phyloP scores from a whole-genome alignment of 495 filamentous ascomycete genomes.

The Neurospora sp. region DNA sequence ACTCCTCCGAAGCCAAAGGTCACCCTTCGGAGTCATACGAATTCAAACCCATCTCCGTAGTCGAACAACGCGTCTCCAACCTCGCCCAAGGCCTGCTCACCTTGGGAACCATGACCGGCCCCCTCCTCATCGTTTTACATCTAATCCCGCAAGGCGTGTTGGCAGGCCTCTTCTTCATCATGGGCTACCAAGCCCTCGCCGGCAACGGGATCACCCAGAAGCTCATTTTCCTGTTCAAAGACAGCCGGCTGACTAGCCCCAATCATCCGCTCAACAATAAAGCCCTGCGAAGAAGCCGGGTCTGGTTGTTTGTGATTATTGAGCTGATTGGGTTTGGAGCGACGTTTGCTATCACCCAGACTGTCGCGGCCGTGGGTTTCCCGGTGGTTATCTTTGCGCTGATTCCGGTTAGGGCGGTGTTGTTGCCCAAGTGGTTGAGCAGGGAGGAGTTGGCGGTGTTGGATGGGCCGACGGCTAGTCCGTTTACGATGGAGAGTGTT shows the following conservation, averaged over 20 bases:
- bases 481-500: conserved; percentile 77
- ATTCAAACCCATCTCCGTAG: conserved; percentile 59
- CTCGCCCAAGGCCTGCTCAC: conserved; percentile 74
- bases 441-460: conserved; percentile 57
- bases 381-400: conserved; percentile 75
- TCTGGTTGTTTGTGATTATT: conserved; percentile 70
- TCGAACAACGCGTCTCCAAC: conserved; percentile 86
- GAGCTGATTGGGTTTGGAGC: conserved; percentile 73
- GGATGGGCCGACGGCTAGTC: conserved; percentile 73
- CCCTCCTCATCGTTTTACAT: conserved; percentile 70
- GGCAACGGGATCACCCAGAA: conserved; percentile 79
- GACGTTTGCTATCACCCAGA: conserved; percentile 93
- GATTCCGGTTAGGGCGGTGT: conserved; percentile 62
- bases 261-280: conserved; percentile 53
- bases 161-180: conserved; percentile 88
- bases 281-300: conserved; percentile 47
- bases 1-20: conserved; percentile 44
- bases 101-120: conserved; percentile 80
- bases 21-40: conserved; percentile 31
- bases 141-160: conserved; percentile 83
- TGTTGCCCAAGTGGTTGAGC: conserved; percentile 64
- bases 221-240: conserved; percentile 62
- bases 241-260: conserved; percentile 51
- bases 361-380: conserved; percentile 88
- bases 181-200: conserved; percentile 76